phyloP scores from a whole-genome alignment of 179 eudicot genomes.

The Beta macrorhiza region DNA sequence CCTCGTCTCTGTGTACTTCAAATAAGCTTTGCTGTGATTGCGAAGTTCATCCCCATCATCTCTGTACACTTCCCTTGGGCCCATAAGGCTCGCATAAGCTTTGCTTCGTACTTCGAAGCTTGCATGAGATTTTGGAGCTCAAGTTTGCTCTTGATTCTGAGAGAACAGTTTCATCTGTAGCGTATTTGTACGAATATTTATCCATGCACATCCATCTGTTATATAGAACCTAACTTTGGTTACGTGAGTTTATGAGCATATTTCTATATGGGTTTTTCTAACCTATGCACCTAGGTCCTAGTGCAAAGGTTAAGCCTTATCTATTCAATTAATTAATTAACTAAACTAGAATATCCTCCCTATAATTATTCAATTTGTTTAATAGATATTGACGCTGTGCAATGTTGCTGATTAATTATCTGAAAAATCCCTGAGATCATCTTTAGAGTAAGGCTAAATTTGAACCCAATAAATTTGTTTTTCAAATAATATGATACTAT shows the following conservation, averaged over 20 bases:
- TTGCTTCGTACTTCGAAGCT: background rate
- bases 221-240: background rate
- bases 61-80: conserved; percentile 35
- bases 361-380: no score
- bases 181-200: background rate
- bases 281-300: no score
- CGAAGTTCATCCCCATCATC: conserved; percentile 45
- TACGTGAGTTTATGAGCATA: background rate
- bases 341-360: no score
- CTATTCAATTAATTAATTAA: no score
- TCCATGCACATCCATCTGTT: conserved; percentile 11
- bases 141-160: conserved; percentile 1
- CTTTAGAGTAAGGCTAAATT: no score
- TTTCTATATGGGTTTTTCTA: no score
- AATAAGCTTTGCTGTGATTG: conserved; percentile 20
- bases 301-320: no score
- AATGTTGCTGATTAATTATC: no score
- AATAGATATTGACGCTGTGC: no score
- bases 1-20: conserved; percentile 54
- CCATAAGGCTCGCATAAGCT: conserved; percentile 1
- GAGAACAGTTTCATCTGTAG: conserved; percentile 1
- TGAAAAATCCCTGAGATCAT: no score
- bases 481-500: no score
- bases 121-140: conserved; percentile 7
- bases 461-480: no score